Percentiles rank a stretch among this genome's conserved stretches.
phyloP scores from a whole-genome alignment of 2,329 filamentous ascomycete species.

The Clarireedia hainanense region DNA sequence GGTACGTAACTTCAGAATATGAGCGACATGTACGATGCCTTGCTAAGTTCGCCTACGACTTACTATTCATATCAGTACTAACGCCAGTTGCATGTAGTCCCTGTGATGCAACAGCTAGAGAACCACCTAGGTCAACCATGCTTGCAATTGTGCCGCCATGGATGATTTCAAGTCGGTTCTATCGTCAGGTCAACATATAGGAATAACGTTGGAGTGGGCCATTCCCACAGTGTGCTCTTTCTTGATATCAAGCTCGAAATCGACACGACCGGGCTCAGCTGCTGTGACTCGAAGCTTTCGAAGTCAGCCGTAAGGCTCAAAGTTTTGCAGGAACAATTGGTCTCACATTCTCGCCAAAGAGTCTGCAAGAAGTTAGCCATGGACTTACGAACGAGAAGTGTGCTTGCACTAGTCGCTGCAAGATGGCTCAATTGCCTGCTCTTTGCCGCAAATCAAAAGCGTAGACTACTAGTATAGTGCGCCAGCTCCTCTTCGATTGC shows the following conservation, averaged over 20 bases:
- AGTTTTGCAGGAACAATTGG: neutral
- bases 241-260: constrained; percentile 68
- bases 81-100: constrained; percentile 56
- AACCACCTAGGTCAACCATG: constrained; percentile 61
- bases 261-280: constrained; percentile 58
- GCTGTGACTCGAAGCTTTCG: constrained; percentile 57
- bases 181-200: neutral
- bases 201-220: neutral
- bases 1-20: constrained; percentile 47
- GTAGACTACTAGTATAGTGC: too few relatives aligned
- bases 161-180: constrained; percentile 71
- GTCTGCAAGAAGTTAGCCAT: constrained; percentile 13
- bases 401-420: neutral
- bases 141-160: constrained; percentile 75
- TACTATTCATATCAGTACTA: constrained; percentile 57
- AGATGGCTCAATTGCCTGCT: neutral
- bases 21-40: neutral
- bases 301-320: constrained; percentile 3
- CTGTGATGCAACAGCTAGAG: constrained; percentile 56
- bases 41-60: neutral
- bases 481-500: too few relatives aligned
- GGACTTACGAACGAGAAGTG: too few relatives aligned
- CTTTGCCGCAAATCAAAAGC: too few relatives aligned
- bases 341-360: constrained; percentile 30
- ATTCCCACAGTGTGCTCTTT: constrained; percentile 64